Conservation (phyloP, 306 rosid genomes). For the Chamaecrista fasciculata region DNA sequence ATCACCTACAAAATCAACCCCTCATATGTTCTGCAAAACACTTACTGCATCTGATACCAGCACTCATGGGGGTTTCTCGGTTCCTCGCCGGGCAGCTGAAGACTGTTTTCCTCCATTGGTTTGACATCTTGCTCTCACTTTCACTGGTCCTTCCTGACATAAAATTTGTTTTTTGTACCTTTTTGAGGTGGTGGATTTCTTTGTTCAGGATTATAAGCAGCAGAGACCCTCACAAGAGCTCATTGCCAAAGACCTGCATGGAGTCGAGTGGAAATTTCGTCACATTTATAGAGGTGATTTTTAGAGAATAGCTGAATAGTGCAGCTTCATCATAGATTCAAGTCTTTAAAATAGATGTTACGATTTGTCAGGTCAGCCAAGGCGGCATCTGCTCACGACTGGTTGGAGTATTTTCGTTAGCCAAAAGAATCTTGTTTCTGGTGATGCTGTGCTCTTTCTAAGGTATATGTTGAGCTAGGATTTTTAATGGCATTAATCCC, state of each 20-base stretch:
- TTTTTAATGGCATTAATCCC: not conserved
- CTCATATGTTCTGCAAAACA: slow-evolving; percentile 98
- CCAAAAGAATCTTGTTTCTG: slow-evolving; percentile 93
- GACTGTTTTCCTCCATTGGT: slow-evolving; percentile 98
- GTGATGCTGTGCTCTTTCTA: slow-evolving; percentile 95
- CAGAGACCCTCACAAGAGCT: slow-evolving; percentile 98
- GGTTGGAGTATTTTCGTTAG: slow-evolving; percentile 96
- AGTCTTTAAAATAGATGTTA: slow-evolving; percentile 25
- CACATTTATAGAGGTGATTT: slow-evolving; percentile 86
- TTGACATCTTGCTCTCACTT: slow-evolving; percentile 25
- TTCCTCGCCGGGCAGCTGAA: slow-evolving; percentile 97
- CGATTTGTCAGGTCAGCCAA: slow-evolving; percentile 88
- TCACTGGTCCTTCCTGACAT: not conserved
- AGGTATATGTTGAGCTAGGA: slow-evolving; percentile 45
- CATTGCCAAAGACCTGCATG: slow-evolving; percentile 91
- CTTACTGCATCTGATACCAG: slow-evolving; percentile 98
- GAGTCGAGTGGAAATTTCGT: slow-evolving; percentile 87
- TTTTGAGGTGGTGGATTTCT: slow-evolving; percentile 24
- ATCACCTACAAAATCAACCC: slow-evolving; percentile 72
- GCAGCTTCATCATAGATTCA: slow-evolving; percentile 27
- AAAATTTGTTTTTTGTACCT: slow-evolving; percentile 6
- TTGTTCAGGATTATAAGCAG: slow-evolving; percentile 79
- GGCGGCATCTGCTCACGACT: slow-evolving; percentile 94
- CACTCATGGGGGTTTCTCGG: slow-evolving; percentile 97
- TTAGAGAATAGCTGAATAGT: not conserved